phyloP scores from a whole-genome alignment of 225 moss, liverwort and hornwort genomes.

The Physcomitrium patens region DNA sequence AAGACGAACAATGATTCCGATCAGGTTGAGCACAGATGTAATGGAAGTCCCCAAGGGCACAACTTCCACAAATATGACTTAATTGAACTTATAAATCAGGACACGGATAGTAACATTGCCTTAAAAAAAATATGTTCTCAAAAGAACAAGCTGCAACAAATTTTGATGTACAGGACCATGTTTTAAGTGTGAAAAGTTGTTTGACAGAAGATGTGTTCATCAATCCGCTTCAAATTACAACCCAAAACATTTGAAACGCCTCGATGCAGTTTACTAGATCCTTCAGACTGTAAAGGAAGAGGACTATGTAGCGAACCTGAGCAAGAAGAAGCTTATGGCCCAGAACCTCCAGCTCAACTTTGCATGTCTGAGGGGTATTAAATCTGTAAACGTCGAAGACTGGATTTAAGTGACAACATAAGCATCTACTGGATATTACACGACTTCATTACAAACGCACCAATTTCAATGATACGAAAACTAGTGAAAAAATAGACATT shows the following conservation, averaged over 20 bases:
- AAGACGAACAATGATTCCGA: not conserved
- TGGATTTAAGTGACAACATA: slow-evolving; percentile 6
- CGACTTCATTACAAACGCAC: not conserved
- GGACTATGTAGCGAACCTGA: slow-evolving; percentile 51
- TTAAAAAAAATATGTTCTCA: not conserved
- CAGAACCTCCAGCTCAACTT: slow-evolving; percentile 72
- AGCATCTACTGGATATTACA: not conserved
- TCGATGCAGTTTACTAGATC: not conserved
- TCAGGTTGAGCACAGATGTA: slow-evolving; percentile 13
- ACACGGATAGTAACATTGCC: not conserved
- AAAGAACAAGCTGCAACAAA: not conserved
- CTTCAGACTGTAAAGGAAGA: not conserved
- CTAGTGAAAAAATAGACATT: not conserved
- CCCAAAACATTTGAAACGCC: not conserved
- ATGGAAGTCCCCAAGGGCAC: not conserved
- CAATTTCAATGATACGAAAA: not conserved
- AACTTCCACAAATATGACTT: slow-evolving; percentile 20
- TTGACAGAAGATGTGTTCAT: not conserved
- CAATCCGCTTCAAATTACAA: slow-evolving; percentile 9
- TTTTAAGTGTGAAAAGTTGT: not conserved
- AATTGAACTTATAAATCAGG: not conserved
- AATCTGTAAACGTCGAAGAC: slow-evolving; percentile 52
- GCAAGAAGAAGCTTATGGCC: slow-evolving; percentile 81
- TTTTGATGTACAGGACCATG: not conserved
- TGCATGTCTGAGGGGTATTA: slow-evolving; percentile 68